Base-by-base conservation (phyloP, 2,329 filamentous ascomycete genomes). In the Pseudocercospora cruenta region DNA sequence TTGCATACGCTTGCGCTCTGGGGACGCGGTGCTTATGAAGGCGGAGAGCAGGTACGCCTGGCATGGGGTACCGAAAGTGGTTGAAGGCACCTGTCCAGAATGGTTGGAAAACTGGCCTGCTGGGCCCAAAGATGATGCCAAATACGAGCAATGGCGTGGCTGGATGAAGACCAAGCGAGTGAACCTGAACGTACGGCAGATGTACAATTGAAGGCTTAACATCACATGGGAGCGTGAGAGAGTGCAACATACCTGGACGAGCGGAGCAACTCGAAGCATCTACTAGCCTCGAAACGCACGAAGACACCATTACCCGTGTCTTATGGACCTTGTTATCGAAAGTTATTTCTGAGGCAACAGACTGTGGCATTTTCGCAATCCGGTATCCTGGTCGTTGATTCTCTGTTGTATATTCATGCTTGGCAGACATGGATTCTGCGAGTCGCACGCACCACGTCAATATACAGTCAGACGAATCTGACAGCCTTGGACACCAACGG, bases 31-130 rank as follows among this genome's bases (percentile, higher is more conserved):
- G 0, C 93, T 96, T 75, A 98, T 99, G 94, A 89, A 87, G 58
- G 86, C 90, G 21, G 84, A 88, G 65, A 90, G 92, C 3, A 85
- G 95, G 51, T 96, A 93, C 79, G 94, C 94, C 1, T 98, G 94
- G 94, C 95, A 98, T 80, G 94, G 92, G 12, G 93, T 98, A 12
- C 94, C 95, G 5, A 95, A 94, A 77, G 90, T 98, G 12, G 19
- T 97, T 39, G 85, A 88, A 55, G 87, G 82, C 0, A 96, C 92
- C 0, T 98, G 94, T 78, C 94, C 94, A 0, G 81, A 81, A 0
- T 91, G 89, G 78, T 78, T 98, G 58, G 80, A 83, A 64, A 82
- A 90, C 49, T 98, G 94, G 94, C 94, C 94, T 8, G 82, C 78
- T 10, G 76, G 80, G 39, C 39, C 19, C n/a, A 72, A 70, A 24